phyloP scores from a whole-genome alignment of 768 basidiomycete species.

The Mycena amicta region DNA sequence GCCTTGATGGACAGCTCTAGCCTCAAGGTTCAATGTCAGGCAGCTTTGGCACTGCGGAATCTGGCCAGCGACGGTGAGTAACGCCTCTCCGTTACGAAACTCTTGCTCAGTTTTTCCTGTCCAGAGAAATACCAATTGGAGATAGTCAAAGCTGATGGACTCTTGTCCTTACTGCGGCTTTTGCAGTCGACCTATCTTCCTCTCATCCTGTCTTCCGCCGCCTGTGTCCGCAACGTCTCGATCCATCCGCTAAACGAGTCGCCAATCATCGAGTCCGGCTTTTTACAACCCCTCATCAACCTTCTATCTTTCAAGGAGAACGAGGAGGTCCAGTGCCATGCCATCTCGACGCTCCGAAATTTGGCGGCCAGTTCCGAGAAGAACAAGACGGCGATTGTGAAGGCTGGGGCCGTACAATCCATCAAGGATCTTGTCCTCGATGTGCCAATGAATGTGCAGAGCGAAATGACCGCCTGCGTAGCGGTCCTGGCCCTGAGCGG shows the following conservation, averaged over 20 bases:
- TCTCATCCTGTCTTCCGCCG: slow-evolving; percentile 95
- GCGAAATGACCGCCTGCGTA: slow-evolving; percentile 99
- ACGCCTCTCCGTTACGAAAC: not conserved
- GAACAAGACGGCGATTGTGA: slow-evolving; percentile 97
- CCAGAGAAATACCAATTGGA: slow-evolving; percentile 98
- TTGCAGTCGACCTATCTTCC: slow-evolving; percentile 97
- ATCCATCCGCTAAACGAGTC: slow-evolving; percentile 99
- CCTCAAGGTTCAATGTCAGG: slow-evolving; percentile 98
- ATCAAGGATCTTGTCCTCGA: slow-evolving; percentile 96
- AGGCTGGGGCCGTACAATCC: slow-evolving; percentile 93
- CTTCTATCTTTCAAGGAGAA: slow-evolving; percentile 98
- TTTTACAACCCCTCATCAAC: slow-evolving; percentile 93
- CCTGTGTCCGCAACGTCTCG: slow-evolving; percentile 98
- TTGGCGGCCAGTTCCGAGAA: slow-evolving; percentile 96
- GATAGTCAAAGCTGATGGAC: slow-evolving; percentile 94
- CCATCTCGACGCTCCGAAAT: slow-evolving; percentile 95
- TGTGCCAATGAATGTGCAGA: slow-evolving; percentile 96
- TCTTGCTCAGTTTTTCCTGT: slow-evolving; percentile 5
- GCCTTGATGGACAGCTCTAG: slow-evolving; percentile 96
- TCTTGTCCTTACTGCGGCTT: slow-evolving; percentile 88
- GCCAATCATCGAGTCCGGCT: slow-evolving; percentile 98
- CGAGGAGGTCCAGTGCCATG: slow-evolving; percentile 99
- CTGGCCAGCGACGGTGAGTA: slow-evolving; percentile 90
- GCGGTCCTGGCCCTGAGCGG: slow-evolving; percentile 95
- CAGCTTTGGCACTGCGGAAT: slow-evolving; percentile 93